These are phyloP conservation scores for Huntiella abstrusa DNA, from an alignment of 2,329 filamentous ascomycete species.

Conservation along the genomic window DNA sequence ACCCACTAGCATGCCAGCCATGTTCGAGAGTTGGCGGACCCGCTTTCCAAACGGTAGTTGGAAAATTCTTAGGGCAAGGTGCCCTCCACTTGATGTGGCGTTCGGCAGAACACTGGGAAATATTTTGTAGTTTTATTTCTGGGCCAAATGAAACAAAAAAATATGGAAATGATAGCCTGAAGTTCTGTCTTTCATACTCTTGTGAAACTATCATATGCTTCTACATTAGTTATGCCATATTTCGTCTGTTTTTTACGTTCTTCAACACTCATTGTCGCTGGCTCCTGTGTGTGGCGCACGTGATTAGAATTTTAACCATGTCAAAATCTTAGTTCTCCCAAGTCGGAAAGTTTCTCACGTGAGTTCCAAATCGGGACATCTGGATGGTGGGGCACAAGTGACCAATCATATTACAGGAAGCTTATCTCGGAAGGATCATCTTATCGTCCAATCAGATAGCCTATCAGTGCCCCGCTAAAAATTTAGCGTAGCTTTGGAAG, in stretches of 20 bases:
- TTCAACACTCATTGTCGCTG: background rate
- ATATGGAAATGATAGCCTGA: background rate
- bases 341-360: constrained; percentile 3
- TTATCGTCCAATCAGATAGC: constrained; percentile 12
- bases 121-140: background rate
- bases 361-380: constrained; percentile 5
- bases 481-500: constrained; percentile 11
- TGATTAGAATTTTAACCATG: background rate
- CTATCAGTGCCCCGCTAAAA: constrained; percentile 12
- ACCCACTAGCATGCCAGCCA: constrained; percentile 11
- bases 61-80: constrained; percentile 11
- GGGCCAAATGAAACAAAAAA: background rate
- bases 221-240: too few species aligned
- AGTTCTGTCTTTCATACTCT: background rate
- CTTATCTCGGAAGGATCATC: constrained; percentile 9
- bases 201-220: too few species aligned
- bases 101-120: constrained; percentile 9
- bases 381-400: constrained; percentile 4
- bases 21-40: constrained; percentile 11
- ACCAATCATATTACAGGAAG: constrained; percentile 6
- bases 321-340: constrained; percentile 2
- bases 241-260: background rate
- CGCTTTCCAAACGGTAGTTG: constrained; percentile 10
- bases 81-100: constrained; percentile 10
- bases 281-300: background rate